Percentiles rank a stretch among this genome's conserved stretches.
These are phyloP conservation scores for Sporothrix pseudoabietina DNA, from an alignment of 2,329 filamentous ascomycete genomes.

Conservation along the genomic window DNA sequence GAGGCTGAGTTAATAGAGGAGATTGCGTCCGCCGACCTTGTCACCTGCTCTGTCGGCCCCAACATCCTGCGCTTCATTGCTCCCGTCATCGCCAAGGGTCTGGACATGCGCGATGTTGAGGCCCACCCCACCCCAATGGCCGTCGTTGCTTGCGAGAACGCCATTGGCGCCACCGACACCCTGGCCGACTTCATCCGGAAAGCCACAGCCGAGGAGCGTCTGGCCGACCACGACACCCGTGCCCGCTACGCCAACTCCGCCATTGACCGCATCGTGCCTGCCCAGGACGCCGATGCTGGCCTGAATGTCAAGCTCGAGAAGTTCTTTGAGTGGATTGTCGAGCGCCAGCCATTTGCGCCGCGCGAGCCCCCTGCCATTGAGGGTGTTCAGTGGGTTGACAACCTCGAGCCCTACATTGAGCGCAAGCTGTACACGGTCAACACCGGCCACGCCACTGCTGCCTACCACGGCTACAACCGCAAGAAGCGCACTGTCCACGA, in stretches of 20 bases:
- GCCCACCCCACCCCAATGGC: slow-evolving; percentile 68
- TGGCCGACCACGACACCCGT: slow-evolving; percentile 69
- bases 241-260: slow-evolving; percentile 96
- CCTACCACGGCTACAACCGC: slow-evolving; percentile 89
- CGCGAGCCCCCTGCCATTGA: slow-evolving; percentile 72
- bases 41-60: slow-evolving; percentile 96
- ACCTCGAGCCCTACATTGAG: slow-evolving; percentile 95
- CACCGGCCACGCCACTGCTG: slow-evolving; percentile 93
- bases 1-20: slow-evolving; percentile 79
- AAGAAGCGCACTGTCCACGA: slow-evolving; percentile 89
- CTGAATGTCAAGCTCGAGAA: slow-evolving; percentile 95
- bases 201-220: slow-evolving; percentile 69
- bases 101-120: slow-evolving; percentile 68
- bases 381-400: slow-evolving; percentile 89
- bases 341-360: slow-evolving; percentile 78
- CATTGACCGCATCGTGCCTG: slow-evolving; percentile 96
- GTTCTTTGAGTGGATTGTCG: slow-evolving; percentile 99
- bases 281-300: slow-evolving; percentile 76
- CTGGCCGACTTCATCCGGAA: slow-evolving; percentile 79
- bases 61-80: slow-evolving; percentile 97
- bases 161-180: slow-evolving; percentile 89
- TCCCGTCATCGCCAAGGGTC: slow-evolving; percentile 90
- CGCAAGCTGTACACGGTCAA: slow-evolving; percentile 99
- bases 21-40: slow-evolving; percentile 83
- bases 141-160: slow-evolving; percentile 98